These are phyloP conservation scores for Leucocoprinus gongylophorus DNA, from an alignment of 1,284 basidiomycete genomes.

Conservation along the genomic window DNA sequence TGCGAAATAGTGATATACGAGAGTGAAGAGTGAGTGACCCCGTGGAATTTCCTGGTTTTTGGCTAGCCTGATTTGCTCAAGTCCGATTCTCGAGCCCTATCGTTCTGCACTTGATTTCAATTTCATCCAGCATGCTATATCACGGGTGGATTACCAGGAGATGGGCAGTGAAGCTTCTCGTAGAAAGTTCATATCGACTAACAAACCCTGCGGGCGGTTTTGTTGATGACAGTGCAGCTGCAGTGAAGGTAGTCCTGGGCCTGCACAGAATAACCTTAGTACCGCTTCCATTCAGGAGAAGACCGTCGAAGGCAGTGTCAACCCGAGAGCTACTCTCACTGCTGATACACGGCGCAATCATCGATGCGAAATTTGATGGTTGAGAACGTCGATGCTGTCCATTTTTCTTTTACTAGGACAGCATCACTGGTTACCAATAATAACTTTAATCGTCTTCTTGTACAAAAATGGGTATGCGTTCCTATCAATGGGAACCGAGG, in stretches of 20 bases:
- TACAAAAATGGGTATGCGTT: not conserved
- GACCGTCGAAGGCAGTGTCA: not conserved
- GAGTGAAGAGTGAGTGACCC: constrained; percentile 58
- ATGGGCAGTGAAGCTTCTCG: constrained; percentile 68
- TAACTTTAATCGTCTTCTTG: not conserved
- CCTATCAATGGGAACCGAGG: not conserved
- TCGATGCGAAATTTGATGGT: not conserved
- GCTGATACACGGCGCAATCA: not conserved
- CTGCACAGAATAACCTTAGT: not conserved
- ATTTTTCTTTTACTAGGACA: not conserved
- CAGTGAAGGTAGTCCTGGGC: not conserved
- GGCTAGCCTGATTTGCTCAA: constrained; percentile 23
- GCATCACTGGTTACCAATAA: not conserved
- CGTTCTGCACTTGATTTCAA: constrained; percentile 57
- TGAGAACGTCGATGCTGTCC: not conserved
- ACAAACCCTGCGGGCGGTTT: not conserved
- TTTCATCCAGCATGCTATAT: constrained; percentile 52
- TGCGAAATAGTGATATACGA: constrained; percentile 68
- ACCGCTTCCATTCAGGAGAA: not conserved
- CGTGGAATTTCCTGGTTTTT: not conserved
- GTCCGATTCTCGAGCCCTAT: constrained; percentile 72
- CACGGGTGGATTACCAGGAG: constrained; percentile 77
- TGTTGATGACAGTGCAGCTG: constrained; percentile 1
- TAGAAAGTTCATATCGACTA: constrained; percentile 44
- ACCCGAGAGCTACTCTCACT: not conserved